Percentiles rank a stretch among this genome's conserved stretches.
Conservation (phyloP, 2,329 filamentous ascomycete species). For the Penicillium concentricum region DNA sequence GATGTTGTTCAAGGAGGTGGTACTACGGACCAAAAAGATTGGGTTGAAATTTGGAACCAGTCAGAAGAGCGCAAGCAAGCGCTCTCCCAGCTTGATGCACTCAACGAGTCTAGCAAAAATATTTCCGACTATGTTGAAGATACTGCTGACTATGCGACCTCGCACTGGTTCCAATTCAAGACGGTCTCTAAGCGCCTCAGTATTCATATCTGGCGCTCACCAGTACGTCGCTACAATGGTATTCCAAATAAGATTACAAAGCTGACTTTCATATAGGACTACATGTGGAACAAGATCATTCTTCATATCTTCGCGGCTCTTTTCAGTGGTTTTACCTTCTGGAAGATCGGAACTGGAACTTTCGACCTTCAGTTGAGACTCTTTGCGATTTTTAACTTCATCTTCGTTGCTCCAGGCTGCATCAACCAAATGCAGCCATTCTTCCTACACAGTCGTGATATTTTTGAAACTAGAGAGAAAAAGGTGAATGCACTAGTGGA, state of each 20-base stretch:
- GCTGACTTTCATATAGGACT: slow-evolving; percentile 30
- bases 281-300: slow-evolving; percentile 49
- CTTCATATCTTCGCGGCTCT: slow-evolving; percentile 57
- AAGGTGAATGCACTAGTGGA: slow-evolving; percentile 36
- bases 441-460: slow-evolving; percentile 57
- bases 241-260: background rate
- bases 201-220: slow-evolving; percentile 35
- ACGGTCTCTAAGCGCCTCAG: slow-evolving; percentile 36
- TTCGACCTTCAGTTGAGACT: slow-evolving; percentile 55
- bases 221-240: slow-evolving; percentile 19
- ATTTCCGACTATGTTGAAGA: slow-evolving; percentile 30
- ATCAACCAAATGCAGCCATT: slow-evolving; percentile 60
- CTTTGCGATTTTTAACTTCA: slow-evolving; percentile 63
- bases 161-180: slow-evolving; percentile 41
- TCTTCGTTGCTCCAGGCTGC: slow-evolving; percentile 60
- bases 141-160: slow-evolving; percentile 38
- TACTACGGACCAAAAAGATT: slow-evolving; percentile 25
- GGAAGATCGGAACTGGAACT: slow-evolving; percentile 56
- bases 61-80: slow-evolving; percentile 30
- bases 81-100: slow-evolving; percentile 24
- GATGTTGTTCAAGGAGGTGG: slow-evolving; percentile 36
- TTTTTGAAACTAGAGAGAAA: slow-evolving; percentile 60
- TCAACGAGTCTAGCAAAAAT: slow-evolving; percentile 24
- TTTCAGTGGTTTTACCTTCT: slow-evolving; percentile 63
- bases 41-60: slow-evolving; percentile 34